phyloP scores from a whole-genome alignment of 2,329 filamentous ascomycete genomes.

The Nannizzia gypsea region DNA sequence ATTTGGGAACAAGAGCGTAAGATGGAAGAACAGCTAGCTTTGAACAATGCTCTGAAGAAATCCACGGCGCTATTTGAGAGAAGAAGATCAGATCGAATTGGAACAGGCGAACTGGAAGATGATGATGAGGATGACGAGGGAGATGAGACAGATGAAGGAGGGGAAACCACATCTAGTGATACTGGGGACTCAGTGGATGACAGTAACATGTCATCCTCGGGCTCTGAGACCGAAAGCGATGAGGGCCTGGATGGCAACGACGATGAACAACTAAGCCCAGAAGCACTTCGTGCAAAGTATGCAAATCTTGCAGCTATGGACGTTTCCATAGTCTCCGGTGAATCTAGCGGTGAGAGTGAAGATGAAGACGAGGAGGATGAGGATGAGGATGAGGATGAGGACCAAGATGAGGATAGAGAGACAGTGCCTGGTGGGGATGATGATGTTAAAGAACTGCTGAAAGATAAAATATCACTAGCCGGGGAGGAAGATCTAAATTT shows the following conservation, averaged over 20 bases:
- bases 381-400: not conserved
- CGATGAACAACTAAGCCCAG: constrained; percentile 36
- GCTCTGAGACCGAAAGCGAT: constrained; percentile 35
- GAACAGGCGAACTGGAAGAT: constrained; percentile 49
- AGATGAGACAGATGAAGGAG: constrained; percentile 47
- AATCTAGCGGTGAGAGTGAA: not conserved
- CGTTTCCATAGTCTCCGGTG: constrained; percentile 4
- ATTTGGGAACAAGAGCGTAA: constrained; percentile 48
- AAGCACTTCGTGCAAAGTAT: constrained; percentile 39
- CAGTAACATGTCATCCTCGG: constrained; percentile 38
- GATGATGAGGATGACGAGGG: constrained; percentile 55
- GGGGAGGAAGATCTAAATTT: not conserved
- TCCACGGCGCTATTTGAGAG: constrained; percentile 41
- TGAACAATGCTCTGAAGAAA: constrained; percentile 42
- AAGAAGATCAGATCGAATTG: constrained; percentile 30
- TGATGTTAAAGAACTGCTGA: not conserved
- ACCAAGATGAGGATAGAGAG: not conserved
- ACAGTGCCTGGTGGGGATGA: not conserved
- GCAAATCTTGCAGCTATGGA: constrained; percentile 27
- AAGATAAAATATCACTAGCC: not conserved
- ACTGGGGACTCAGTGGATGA: constrained; percentile 50
- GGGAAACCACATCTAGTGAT: constrained; percentile 29
- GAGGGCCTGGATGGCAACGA: constrained; percentile 29
- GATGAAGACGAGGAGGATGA: not conserved
- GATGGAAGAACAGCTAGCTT: constrained; percentile 40